Base-by-base conservation (phyloP, 306 rosid genomes). In the Hippophae rhamnoides region DNA sequence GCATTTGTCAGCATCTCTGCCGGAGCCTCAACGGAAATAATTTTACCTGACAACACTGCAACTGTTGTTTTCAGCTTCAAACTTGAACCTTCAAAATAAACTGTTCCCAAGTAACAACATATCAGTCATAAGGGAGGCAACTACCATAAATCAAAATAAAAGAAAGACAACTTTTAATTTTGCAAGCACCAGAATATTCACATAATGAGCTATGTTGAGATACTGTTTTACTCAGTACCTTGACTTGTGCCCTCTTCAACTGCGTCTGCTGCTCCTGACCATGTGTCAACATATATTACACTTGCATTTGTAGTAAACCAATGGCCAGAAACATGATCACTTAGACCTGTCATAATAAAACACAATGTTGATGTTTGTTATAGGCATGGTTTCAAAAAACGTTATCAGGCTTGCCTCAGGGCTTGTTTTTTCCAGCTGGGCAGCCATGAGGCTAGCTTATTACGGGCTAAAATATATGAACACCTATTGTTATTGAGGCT, bases 161-260 rank as follows among this genome's bases (percentile, higher is more conserved):
- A 41, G 53, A 31, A 14, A 48, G 13, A 13, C 64, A 9, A 58
- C 25, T 40, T 23, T n/a, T 14, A 54, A 56, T 43, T 55, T 46
- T 12, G 47, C 26, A 13, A 12, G 45, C n/a, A 52, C 10, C 51
- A 31, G 54, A 6, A 38, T 3, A 44, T 50, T 41, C 56, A 53
- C 62, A 18, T 10, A 62, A 45, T 53, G 13, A 57, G 54, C 13
- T 54, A 53, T 44, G 52, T 44, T 62, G 50, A 49, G 11, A 6
- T 52, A 23, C 40, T 25, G 6, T 54, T 69, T 70, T 58, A 66
- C 60, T 47, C 54, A 66, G 65, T 61, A 90, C 98, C 95, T 85
- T 87, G 83, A 14, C 89, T 89, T 63, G 84, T 76, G 77, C 98
- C 98, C 57, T 84, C 84, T 61, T 84, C 92, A 70, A 81, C 63